Evolutionary conservation across 2,329 filamentous ascomycete genomes (phyloP).

Genomic region (Celoporthe dispersa): DNA sequence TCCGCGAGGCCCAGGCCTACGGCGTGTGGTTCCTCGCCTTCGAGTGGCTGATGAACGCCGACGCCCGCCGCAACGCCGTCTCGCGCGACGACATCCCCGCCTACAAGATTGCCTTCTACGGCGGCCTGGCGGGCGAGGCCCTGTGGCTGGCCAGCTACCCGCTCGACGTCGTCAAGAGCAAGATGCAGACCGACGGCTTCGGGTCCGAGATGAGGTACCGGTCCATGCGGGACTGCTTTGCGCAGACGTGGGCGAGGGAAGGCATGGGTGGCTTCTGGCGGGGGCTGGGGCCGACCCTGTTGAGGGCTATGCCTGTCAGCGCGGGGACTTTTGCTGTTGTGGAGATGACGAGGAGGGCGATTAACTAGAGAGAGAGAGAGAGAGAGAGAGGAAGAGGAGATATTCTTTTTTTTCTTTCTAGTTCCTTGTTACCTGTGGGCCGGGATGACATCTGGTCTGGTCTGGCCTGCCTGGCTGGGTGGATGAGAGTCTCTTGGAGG

Average conservation of each 20-base stretch:
- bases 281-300: conserved; percentile 84
- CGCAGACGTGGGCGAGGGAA: conserved; percentile 76
- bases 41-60: conserved; percentile 93
- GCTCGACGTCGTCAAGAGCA: conserved; percentile 97
- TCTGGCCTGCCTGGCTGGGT: not conserved
- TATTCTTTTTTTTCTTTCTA: too few relatives aligned
- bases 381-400: too few relatives aligned
- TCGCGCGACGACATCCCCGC: conserved; percentile 77
- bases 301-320: conserved; percentile 96
- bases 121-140: conserved; percentile 89
- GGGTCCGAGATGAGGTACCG: conserved; percentile 71
- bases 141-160: conserved; percentile 95
- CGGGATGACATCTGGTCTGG: not conserved
- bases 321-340: conserved; percentile 95
- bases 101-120: conserved; percentile 89
- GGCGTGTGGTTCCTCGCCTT: conserved; percentile 94
- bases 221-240: conserved; percentile 88
- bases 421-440: too few relatives aligned
- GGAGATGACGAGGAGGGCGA: conserved; percentile 67
- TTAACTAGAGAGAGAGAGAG: conserved; percentile 44
- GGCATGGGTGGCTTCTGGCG: conserved; percentile 90
- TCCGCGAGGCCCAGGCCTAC: conserved; percentile 92
- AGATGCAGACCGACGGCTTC: conserved; percentile 98
- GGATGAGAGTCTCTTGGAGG: not conserved
- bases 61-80: conserved; percentile 77